Evolutionary conservation across 1,284 basidiomycete genomes (phyloP), one percentile per base, ranked within the genome.

Genomic region (Sporisorium exsertum): DNA sequence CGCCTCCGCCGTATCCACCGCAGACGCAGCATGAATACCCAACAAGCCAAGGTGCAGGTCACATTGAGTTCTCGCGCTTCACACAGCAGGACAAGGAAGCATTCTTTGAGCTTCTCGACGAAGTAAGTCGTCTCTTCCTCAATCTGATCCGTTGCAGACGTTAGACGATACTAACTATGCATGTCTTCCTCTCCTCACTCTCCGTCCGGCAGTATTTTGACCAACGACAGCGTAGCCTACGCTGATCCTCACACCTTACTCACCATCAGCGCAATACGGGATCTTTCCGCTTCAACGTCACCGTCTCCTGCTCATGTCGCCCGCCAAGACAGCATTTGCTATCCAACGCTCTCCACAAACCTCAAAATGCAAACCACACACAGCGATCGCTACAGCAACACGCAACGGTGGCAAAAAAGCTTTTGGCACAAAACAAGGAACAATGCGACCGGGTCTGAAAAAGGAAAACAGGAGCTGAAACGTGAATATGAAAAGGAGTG

Each of bases 21-120:
- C 56, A 29, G n/a, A 35, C 52, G 18, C 32, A 71, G 10, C 64
- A 71, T 37, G 54, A 50, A 5, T 67, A 58, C 16, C 65, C 70
- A 2, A 65, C 75, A 2, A 59, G 49, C 27, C 29, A 62, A 12
- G 59, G 55, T 9, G 13, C 60, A 29, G 61, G 58, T 2, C 64
- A 79, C 32, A 72, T 81, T 52, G 64, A 79, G 42, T 81, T 83
- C 58, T 79, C 80, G 9, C 68, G 63, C 24, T 81, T 83, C 59
- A 74, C 73, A 12, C 66, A 64, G n/a, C 52, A 65, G 20, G 80
- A 83, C 58, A 81, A 83, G 50, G 53, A 67, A 12, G 79, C 77
- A 27, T 83, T 82, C 62, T 82, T 81, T 40, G 58, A 57, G 18
- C 58, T 82, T 16, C 71, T 84, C 16, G 80, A 83, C 57, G 76